phyloP scores from a whole-genome alignment of 2,329 filamentous ascomycete species.

The Colletotrichum sp. region DNA sequence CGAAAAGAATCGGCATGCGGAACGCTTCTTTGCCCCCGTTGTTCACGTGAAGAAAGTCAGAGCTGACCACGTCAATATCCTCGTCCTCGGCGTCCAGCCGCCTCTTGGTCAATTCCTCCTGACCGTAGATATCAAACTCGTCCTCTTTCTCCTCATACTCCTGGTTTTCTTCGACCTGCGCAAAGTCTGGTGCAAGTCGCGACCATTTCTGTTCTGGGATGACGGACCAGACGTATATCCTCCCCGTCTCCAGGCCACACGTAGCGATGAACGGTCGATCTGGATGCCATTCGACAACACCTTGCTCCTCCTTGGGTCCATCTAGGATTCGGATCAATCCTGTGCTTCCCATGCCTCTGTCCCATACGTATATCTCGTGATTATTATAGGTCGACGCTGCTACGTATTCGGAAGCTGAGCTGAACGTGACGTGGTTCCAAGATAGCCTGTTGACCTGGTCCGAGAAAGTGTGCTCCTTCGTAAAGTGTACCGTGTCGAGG shows the following conservation, averaged over 20 bases:
- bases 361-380: conserved; percentile 98
- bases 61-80: conserved; percentile 85
- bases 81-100: conserved; percentile 92
- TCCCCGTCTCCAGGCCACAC: conserved; percentile 89
- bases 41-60: conserved; percentile 64
- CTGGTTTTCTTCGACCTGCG: conserved; percentile 97
- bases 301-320: conserved; percentile 94
- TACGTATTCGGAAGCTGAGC: conserved; percentile 92
- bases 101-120: conserved; percentile 92
- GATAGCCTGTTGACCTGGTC: conserved; percentile 94
- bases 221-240: conserved; percentile 96
- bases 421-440: conserved; percentile 98
- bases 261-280: conserved; percentile 85
- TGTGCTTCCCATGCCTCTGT: conserved; percentile 83
- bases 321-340: conserved; percentile 91
- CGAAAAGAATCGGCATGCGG: conserved; percentile 90
- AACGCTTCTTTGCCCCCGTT: conserved; percentile 60
- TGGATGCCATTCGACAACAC: conserved; percentile 97
- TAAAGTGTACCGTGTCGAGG: conserved; percentile 84
- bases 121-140: conserved; percentile 96
- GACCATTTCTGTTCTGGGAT: conserved; percentile 97
- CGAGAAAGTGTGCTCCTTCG: conserved; percentile 97
- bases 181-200: conserved; percentile 93
- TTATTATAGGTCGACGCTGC: conserved; percentile 98
- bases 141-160: conserved; percentile 96